Base-by-base conservation (phyloP, 148 eudicot species). In the Tetragonia tetragonoides region DNA sequence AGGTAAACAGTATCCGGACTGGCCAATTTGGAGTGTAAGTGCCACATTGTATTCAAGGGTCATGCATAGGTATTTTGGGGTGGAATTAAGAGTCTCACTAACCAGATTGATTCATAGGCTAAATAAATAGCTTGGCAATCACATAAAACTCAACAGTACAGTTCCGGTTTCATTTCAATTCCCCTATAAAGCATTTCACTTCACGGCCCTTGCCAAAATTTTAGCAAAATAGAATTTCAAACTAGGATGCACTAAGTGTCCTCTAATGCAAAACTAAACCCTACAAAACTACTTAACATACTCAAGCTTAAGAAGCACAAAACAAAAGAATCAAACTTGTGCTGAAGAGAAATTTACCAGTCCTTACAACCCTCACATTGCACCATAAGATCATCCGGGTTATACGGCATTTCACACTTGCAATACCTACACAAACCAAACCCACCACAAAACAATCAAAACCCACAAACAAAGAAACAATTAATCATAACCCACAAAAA, bases 391-490 rank as follows among this genome's bases (percentile, higher is more conserved):
- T 93, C 94, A 59, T 93, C 98, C 5, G 98, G 98, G 75, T 93
- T 93, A 80, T 93, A 91, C 3, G 98, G 98, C 98, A 93, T 93
- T 78, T 93, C 98, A 84, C 98, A 93, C 72, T 94, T 94, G 74
- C 97, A 91, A 77, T 90, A 93, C 85, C 98, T 93, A 90, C 87
- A 68, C 18, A 66, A 40, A 21, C 3, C 10, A 51, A 60, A 79
- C 70, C 75, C 53, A 81, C 76, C 60, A 77, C 34, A 56, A 63
- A 77, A 38, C 72, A 74, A 53, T 38, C 68, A 57, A 75, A 66
- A 44, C 28, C 37, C 60, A 78, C 18, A 71, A 51, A 77, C 72
- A 44, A 70, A 71, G 34, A 28, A 28, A 28, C 34, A 28, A 0
- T 28, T 28, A 28, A 28, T 28, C 34, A 28, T 28, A 28, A 28